These are phyloP conservation scores for Penicillium expansum DNA, from an alignment of 2,329 filamentous ascomycete genomes.

Conservation along the genomic window DNA sequence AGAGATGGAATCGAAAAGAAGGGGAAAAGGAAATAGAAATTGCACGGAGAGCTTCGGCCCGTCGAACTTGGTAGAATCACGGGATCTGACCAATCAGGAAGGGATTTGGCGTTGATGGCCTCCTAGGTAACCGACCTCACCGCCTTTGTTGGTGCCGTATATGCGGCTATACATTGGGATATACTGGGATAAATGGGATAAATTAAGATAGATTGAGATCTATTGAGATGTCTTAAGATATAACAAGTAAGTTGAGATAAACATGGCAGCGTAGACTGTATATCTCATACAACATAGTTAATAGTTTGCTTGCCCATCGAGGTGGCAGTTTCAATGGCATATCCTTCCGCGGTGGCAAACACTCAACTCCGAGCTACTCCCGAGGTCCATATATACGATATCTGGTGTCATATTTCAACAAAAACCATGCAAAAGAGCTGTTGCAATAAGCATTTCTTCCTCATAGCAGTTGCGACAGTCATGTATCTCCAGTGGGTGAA, in stretches of 20 bases:
- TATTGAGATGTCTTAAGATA: background rate
- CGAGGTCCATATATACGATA: background rate
- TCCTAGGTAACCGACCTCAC: constrained; percentile 19
- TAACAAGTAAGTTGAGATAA: background rate
- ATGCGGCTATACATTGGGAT: background rate
- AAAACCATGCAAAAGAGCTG: background rate
- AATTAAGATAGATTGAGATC: background rate
- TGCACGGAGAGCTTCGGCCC: constrained; percentile 37
- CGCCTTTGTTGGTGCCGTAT: constrained; percentile 7
- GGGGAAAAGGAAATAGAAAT: constrained; percentile 32
- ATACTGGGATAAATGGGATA: background rate
- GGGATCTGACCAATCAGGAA: constrained; percentile 20
- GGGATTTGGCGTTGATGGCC: background rate
- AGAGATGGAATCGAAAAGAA: constrained; percentile 21
- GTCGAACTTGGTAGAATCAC: constrained; percentile 41
- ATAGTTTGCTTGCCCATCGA: background rate
- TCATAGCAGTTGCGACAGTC: background rate
- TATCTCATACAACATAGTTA: background rate
- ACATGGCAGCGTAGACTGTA: background rate
- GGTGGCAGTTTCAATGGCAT: background rate
- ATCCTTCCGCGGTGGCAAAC: background rate
- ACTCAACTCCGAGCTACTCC: background rate
- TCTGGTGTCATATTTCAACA: background rate
- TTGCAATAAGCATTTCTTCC: background rate
- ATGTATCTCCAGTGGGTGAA: background rate